phyloP scores from a whole-genome alignment of 2,329 filamentous ascomycete genomes.

The Penicillium sp. region DNA sequence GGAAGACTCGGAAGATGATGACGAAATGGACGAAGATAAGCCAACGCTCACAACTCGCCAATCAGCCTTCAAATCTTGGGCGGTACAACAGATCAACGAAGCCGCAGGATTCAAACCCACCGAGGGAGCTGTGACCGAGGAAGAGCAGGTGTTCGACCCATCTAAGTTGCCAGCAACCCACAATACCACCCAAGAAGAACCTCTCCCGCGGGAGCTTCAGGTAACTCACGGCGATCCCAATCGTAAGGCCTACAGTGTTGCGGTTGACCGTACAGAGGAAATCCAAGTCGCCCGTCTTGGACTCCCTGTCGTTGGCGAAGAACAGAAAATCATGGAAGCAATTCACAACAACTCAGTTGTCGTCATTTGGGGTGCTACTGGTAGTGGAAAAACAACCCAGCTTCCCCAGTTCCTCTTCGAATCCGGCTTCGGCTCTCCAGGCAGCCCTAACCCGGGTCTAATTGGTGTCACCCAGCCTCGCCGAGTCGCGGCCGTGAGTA shows the following conservation, averaged over 20 bases:
- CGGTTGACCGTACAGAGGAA: conserved; percentile 66
- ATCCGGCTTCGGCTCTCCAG: conserved; percentile 78
- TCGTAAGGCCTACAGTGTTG: conserved; percentile 74
- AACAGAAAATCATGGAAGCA: conserved; percentile 97
- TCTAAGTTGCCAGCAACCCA: conserved; percentile 38
- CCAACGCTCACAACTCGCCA: conserved; percentile 37
- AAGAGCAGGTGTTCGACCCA: conserved; percentile 35
- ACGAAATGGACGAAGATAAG: conserved; percentile 19
- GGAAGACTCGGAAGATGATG: conserved; percentile 25
- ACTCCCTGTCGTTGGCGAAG: conserved; percentile 88
- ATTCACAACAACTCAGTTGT: conserved; percentile 89
- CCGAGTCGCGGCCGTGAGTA: conserved; percentile 92
- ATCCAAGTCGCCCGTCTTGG: conserved; percentile 77
- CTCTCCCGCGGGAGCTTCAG: conserved; percentile 41
- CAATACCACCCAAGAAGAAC: conserved; percentile 40
- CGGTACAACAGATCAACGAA: conserved; percentile 79
- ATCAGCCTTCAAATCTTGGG: conserved; percentile 92
- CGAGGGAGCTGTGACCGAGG: conserved; percentile 31
- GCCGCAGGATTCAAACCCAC: conserved; percentile 68
- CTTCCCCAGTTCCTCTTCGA: conserved; percentile 95
- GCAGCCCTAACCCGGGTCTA: conserved; percentile 81
- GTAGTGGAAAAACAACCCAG: conserved; percentile 96
- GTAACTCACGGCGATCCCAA: conserved; percentile 46
- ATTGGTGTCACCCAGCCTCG: conserved; percentile 94
- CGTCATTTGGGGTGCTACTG: conserved; percentile 90